Evolutionary conservation across 495 filamentous ascomycete species (phyloP).

Genomic region (Margaritispora aquatica): DNA sequence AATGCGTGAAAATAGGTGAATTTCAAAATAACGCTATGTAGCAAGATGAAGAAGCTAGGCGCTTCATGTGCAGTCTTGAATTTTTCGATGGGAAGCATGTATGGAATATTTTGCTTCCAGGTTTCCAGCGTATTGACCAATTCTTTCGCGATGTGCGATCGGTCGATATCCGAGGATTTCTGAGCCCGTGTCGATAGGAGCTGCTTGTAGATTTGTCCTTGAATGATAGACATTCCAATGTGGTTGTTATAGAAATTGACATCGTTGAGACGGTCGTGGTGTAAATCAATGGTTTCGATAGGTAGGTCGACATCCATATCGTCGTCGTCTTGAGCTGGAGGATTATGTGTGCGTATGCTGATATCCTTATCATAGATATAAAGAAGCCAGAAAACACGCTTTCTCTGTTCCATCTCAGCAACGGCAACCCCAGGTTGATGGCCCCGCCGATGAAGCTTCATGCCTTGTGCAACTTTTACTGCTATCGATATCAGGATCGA

Average conservation of each 20-base stretch:
- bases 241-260: constrained; percentile 86
- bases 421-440: constrained; percentile 81
- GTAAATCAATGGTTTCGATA: constrained; percentile 77
- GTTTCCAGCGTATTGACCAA: constrained; percentile 85
- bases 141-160: constrained; percentile 89
- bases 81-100: constrained; percentile 21
- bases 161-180: constrained; percentile 81
- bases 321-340: constrained; percentile 91
- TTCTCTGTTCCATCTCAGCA: constrained; percentile 86
- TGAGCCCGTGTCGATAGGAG: constrained; percentile 88
- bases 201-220: constrained; percentile 86
- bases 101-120: constrained; percentile 89
- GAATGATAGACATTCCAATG: constrained; percentile 82
- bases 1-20: neutral
- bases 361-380: constrained; percentile 94
- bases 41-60: neutral
- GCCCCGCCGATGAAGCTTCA: constrained; percentile 92
- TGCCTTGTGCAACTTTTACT: constrained; percentile 83
- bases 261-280: constrained; percentile 83
- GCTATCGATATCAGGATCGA: constrained; percentile 88
- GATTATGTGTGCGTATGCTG: constrained; percentile 82
- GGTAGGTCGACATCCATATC: constrained; percentile 97
- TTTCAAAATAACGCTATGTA: constrained; percentile 73
- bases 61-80: neutral
- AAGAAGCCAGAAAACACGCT: constrained; percentile 95